These are phyloP conservation scores for Phellopilus nigrolimitatus DNA, from an alignment of 1,284 basidiomycete species.

Conservation along the genomic window DNA sequence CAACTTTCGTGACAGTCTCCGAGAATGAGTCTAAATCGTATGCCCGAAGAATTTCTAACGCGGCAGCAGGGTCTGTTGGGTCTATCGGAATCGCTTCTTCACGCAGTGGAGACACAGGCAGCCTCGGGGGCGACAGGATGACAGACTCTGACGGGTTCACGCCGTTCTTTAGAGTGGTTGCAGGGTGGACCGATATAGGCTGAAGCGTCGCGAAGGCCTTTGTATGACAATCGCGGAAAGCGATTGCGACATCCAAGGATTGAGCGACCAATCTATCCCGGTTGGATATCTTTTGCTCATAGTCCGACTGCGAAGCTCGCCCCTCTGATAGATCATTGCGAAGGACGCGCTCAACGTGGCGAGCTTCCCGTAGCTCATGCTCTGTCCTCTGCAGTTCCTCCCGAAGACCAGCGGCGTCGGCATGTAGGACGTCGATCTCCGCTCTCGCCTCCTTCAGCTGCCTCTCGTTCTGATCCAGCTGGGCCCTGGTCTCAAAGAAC, in stretches of 20 bases:
- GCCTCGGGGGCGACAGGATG: slow-evolving; percentile 43
- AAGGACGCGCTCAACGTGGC: slow-evolving; percentile 56
- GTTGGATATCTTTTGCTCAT: slow-evolving; percentile 59
- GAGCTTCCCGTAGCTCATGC: slow-evolving; percentile 58
- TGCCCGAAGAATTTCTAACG: slow-evolving; percentile 61
- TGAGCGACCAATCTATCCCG: slow-evolving; percentile 62
- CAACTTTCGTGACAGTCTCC: slow-evolving; percentile 76
- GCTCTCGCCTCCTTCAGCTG: slow-evolving; percentile 57
- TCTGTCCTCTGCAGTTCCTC: slow-evolving; percentile 69
- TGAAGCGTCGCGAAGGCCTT: slow-evolving; percentile 64
- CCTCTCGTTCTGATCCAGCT: slow-evolving; percentile 52
- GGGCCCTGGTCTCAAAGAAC: slow-evolving; percentile 70
- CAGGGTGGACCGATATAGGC: slow-evolving; percentile 55
- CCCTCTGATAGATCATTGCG: slow-evolving; percentile 59
- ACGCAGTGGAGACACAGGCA: slow-evolving; percentile 39
- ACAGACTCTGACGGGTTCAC: slow-evolving; percentile 40
- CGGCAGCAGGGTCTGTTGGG: slow-evolving; percentile 61
- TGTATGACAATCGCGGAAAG: slow-evolving; percentile 66
- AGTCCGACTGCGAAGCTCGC: slow-evolving; percentile 57
- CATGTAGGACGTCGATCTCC: slow-evolving; percentile 54
- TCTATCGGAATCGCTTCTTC: slow-evolving; percentile 71
- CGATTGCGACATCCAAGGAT: slow-evolving; percentile 68
- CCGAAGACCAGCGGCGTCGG: slow-evolving; percentile 61
- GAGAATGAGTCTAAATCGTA: slow-evolving; percentile 84
- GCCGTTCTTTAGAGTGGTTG: slow-evolving; percentile 33